Base-by-base conservation (phyloP, 2,329 filamentous ascomycete species). In the Truncatella angustata region DNA sequence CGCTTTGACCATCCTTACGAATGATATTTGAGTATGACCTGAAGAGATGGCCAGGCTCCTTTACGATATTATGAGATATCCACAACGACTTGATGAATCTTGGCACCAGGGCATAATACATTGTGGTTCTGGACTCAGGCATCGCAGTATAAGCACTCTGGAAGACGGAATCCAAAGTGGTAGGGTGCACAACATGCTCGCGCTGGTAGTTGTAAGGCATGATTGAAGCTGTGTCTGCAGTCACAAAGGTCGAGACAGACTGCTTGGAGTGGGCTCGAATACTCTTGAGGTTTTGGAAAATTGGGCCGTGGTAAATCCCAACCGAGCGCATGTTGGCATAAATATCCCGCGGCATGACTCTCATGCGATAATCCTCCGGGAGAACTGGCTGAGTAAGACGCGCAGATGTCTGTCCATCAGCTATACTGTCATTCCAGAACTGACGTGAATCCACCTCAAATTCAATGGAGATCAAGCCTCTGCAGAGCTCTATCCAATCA, bases 111-210 rank as follows among this genome's bases (percentile, higher is more conserved):
- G 39, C 55, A 48, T 10, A 9, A 6, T 54, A 21, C 14, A 65
- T 63, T 56, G 64, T 63, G 4, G 64, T 63, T 6, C 58, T 53
- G 3, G 54, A 5, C 7, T 24, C 43, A 34, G 43, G 43, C 21
- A 46, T 11, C 5, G 43, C 54, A 5, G 60, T 54, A 53, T 63
- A 35, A 43, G 34, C 21, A 11, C 45, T 14, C 5, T 58, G 51
- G 44, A 61, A 51, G 4, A 60, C 58, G 67, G 46, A 14, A 63
- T 66, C 49, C 69, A 61, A 7, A 57, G 56, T 4, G 66, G 43
- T 46, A 11, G 43, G 43, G 21, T 46, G 43, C 5, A 46, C 14
- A 6, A 46, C 6, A 18, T 44, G 21, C 10, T 40, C 36, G 11
- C 16, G 10, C 16, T 44, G 40, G 12, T 5, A 16, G 16, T 28